Evolutionary conservation across 225 moss, liverwort and hornwort genomes (phyloP).

Genomic region (Physcomitrium patens): DNA sequence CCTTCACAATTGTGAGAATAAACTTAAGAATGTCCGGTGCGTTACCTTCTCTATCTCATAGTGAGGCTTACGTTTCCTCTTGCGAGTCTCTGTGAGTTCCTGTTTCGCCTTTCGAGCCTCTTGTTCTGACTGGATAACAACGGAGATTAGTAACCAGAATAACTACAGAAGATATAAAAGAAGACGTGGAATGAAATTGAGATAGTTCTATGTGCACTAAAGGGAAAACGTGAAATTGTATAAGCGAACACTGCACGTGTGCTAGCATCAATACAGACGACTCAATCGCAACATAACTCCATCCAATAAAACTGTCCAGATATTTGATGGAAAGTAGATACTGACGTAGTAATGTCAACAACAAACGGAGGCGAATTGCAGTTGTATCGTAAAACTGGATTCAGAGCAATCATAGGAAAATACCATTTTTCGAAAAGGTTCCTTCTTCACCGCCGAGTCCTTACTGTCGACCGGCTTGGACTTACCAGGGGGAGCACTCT

Average conservation of each 20-base stretch:
- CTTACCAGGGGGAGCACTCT: conserved; percentile 24
- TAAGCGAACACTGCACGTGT: too few relatives aligned
- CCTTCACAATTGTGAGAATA: neutral
- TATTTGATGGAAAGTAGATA: neutral
- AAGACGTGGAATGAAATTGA: neutral
- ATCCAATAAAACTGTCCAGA: neutral
- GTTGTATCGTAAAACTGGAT: neutral
- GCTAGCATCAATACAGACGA: too few relatives aligned
- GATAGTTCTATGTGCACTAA: neutral
- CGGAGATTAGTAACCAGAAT: neutral
- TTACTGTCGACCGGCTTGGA: conserved; percentile 16
- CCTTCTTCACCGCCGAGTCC: conserved; percentile 15
- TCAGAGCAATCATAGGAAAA: neutral
- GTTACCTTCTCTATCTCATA: conserved; percentile 90
- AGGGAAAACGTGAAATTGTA: too few relatives aligned
- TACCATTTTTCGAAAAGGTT: conserved; percentile 31
- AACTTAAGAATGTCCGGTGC: neutral
- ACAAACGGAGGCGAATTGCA: neutral
- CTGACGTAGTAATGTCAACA: neutral
- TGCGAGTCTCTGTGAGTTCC: conserved; percentile 85
- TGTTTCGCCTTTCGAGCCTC: conserved; percentile 55
- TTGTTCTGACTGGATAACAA: conserved; percentile 37
- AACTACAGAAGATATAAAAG: neutral
- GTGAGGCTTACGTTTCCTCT: conserved; percentile 86
- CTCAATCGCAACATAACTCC: too few relatives aligned